Conservation (phyloP, 1,284 basidiomycete species). For the Cryptococcus sp. region DNA sequence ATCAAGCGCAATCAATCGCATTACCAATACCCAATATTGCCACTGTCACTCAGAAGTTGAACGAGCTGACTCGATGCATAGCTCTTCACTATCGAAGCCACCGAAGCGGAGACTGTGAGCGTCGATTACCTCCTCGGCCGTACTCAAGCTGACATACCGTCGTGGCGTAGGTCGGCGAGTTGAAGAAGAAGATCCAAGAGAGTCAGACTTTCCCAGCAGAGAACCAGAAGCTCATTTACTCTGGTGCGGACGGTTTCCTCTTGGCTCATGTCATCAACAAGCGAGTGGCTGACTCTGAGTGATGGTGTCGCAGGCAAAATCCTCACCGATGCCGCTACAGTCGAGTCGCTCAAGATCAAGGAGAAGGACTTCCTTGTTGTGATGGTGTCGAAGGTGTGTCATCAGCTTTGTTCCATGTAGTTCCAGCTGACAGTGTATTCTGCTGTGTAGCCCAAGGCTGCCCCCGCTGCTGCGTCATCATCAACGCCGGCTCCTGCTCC, state of each 20-base stretch:
- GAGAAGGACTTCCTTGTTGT: constrained; percentile 99
- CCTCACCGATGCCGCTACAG: constrained; percentile 81
- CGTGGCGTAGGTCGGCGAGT: constrained; percentile 60
- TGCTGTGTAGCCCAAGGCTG: constrained; percentile 47
- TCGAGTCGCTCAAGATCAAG: constrained; percentile 88
- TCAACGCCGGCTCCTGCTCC: constrained; percentile 49
- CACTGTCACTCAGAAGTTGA: background rate
- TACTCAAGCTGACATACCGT: constrained; percentile 3
- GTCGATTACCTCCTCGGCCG: too few species aligned
- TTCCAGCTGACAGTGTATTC: constrained; percentile 3
- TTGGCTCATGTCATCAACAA: background rate
- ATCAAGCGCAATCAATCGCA: background rate
- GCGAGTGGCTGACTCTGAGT: background rate
- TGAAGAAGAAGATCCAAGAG: constrained; percentile 85
- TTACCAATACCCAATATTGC: constrained; percentile 2
- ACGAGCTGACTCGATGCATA: constrained; percentile 43
- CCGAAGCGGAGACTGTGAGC: constrained; percentile 67
- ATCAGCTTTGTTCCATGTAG: background rate
- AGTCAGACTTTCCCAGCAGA: constrained; percentile 67
- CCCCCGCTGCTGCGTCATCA: constrained; percentile 53
- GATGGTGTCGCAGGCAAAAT: constrained; percentile 74
- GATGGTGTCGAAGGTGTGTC: constrained; percentile 90
- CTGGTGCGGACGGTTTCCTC: constrained; percentile 60
- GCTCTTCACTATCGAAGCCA: constrained; percentile 71
- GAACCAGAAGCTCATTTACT: constrained; percentile 94